Evolutionary conservation across 2,329 filamentous ascomycete species (phyloP).

Genomic region (Cryphonectria radicalis): DNA sequence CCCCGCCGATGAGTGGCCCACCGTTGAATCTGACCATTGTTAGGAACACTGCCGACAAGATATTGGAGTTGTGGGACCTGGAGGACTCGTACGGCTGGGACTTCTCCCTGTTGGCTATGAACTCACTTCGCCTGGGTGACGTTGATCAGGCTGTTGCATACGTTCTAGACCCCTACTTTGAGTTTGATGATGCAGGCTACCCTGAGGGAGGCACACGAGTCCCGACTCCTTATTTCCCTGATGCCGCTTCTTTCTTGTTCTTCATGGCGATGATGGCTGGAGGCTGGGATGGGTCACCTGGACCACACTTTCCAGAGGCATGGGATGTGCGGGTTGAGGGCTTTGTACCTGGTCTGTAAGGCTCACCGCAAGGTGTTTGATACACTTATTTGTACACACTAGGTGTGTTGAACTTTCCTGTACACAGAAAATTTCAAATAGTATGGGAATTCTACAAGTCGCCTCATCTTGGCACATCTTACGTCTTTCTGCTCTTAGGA

Average conservation of each 20-base stretch:
- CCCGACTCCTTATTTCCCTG: conserved; percentile 62
- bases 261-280: conserved; percentile 61
- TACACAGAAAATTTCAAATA: neutral
- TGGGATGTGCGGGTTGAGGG: conserved; percentile 56
- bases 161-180: conserved; percentile 54
- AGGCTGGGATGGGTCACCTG: conserved; percentile 57
- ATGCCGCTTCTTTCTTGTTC: conserved; percentile 52
- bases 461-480: neutral
- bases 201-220: conserved; percentile 56
- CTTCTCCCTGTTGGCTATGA: conserved; percentile 51
- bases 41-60: conserved; percentile 44
- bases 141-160: conserved; percentile 45
- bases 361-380: neutral
- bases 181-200: conserved; percentile 62
- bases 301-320: conserved; percentile 49
- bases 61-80: conserved; percentile 45
- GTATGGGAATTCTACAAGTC: neutral
- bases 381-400: neutral
- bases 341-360: conserved; percentile 45
- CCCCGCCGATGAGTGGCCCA: conserved; percentile 42
- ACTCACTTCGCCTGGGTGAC: conserved; percentile 46
- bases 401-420: neutral
- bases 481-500: neutral
- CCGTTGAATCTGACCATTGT: conserved; percentile 42
- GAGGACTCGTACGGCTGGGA: conserved; percentile 49